These are phyloP conservation scores for Zygosaccharomyces gambellarensis DNA, from an alignment of 805 yeast species.

Conservation along the genomic window DNA sequence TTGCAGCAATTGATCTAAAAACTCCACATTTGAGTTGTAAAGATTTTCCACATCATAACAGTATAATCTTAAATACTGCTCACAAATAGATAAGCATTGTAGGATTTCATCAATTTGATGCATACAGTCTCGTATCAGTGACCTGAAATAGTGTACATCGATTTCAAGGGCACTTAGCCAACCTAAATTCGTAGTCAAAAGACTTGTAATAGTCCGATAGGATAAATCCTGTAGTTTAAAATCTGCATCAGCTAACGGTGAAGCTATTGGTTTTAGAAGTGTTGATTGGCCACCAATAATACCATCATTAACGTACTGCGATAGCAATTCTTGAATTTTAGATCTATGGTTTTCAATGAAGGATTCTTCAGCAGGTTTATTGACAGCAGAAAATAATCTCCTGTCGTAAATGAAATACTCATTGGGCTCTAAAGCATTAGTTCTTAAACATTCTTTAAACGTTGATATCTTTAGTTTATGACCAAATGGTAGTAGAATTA, in stretches of 20 bases:
- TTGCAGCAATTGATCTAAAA: slow-evolving; percentile 37
- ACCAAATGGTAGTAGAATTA: slow-evolving; percentile 63
- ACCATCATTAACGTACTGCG: slow-evolving; percentile 2
- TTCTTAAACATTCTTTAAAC: slow-evolving; percentile 34
- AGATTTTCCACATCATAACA: slow-evolving; percentile 46
- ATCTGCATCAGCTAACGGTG: slow-evolving; percentile 34
- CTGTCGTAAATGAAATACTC: slow-evolving; percentile 64
- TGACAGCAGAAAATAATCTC: slow-evolving; percentile 43
- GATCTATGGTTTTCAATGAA: not conserved
- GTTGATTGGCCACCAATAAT: slow-evolving; percentile 6
- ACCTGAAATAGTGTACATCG: slow-evolving; percentile 37
- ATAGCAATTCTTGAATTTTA: slow-evolving; percentile 3
- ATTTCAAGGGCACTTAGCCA: slow-evolving; percentile 48
- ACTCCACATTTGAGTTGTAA: slow-evolving; percentile 37
- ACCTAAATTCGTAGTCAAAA: slow-evolving; percentile 44
- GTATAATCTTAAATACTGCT: slow-evolving; percentile 47
- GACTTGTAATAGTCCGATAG: slow-evolving; percentile 29
- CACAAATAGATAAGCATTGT: slow-evolving; percentile 43
- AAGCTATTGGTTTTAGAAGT: slow-evolving; percentile 35
- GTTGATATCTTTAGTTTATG: slow-evolving; percentile 44
- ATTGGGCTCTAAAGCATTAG: slow-evolving; percentile 34
- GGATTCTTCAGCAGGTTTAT: slow-evolving; percentile 15
- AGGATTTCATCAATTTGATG: slow-evolving; percentile 40
- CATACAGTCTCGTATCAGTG: slow-evolving; percentile 25
- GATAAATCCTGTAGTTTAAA: slow-evolving; percentile 6